Evolutionary conservation across 2,329 filamentous ascomycete species (phyloP), one percentile per base, ranked within the genome.

Genomic region (Penicillium sp.): DNA sequence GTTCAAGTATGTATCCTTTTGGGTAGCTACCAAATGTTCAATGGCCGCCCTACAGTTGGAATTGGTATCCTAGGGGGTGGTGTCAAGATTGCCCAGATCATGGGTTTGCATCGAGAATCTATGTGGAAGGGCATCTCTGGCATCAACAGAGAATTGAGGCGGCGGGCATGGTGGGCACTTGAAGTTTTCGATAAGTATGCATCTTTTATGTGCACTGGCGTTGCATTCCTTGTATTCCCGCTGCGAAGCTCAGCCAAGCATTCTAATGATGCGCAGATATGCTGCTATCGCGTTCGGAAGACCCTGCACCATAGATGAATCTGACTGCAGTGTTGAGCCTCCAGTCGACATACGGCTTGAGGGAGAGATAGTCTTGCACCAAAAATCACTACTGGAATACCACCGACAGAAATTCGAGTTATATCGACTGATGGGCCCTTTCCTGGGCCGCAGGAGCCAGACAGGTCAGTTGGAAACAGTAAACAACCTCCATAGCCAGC

Each of bases 11-110:
- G 54, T 33, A 40, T 56, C 9, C 42, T 53, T 14, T 10, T 53
- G n/a, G 54, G 54, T 2, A 56, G 54, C 18, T 53, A 50, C 23
- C 40, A 51, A 47, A 7, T 56, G 5, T 56, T 56, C 51, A 57
- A 57, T 13, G 54, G 54, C 14, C 54, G 54, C 7, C 51, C 51
- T 24, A 51, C 46, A 13, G 50, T 39, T 28, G 54, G 54, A 4
- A 21, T 54, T 23, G 51, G 45, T 3, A 47, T 49, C 34, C 28
- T 57, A 19, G 51, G 28, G 18, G 42, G 54, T 48, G 51, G 54
- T 5, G 31, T 57, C 34, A 57, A 54, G 37, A 48, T 49, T 21
- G 54, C 48, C 7, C 53, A 56, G 21, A 45, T 56, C 21, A 48
- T 56, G 23, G 48, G 53, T 19, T 39, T 39, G 34, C 34, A 39